Evolutionary conservation across 2,329 filamentous ascomycete genomes (phyloP), one percentile per base, ranked within the genome.

Genomic region (Onygena corvina): DNA sequence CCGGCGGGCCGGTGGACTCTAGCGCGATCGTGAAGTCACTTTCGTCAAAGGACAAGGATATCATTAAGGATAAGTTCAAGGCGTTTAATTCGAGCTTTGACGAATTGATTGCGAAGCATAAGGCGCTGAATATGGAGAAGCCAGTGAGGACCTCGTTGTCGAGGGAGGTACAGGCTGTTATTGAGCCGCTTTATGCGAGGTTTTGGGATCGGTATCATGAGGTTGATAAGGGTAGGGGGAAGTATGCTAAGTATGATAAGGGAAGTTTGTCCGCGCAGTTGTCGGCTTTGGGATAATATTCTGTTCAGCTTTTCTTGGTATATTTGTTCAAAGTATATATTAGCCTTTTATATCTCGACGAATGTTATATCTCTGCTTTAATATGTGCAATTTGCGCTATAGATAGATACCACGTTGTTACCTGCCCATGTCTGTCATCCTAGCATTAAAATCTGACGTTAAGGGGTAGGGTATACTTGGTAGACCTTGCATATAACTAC

Each of bases 191-290:
- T 11, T 98, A 98, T 69, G 84, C 84, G 54, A 78, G 92, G 40
- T 98, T 98, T 69, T 96, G 87, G 81, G 92, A 96, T 67, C 79
- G 90, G 23, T 98, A 98, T 64, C 89, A 95, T 64, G 92, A 96
- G 68, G 81, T 96, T 56, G 90, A 96, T 69, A 95, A 94, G 72
- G 92, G 92, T 52, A 93, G 89, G 69, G 90, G 90, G 58, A 98
- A 98, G 68, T 94, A 96, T 67, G 88, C 94, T 64, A 95, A 94
- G 71, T 96, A 94, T 64, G 89, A 95, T 71, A 95, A 95, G 72
- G 74, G 75, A 34, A 78, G 80, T 44, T 82, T 98, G 59, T 79
- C 84, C 42, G 77, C 78, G 18, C 68, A 76, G 52, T 62, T 83
- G 59, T 70, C 73, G 20, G 50, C 53, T 9, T 33, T 56, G 29